phyloP scores from a whole-genome alignment of 2,329 filamentous ascomycete genomes.

The Alternaria alternata region DNA sequence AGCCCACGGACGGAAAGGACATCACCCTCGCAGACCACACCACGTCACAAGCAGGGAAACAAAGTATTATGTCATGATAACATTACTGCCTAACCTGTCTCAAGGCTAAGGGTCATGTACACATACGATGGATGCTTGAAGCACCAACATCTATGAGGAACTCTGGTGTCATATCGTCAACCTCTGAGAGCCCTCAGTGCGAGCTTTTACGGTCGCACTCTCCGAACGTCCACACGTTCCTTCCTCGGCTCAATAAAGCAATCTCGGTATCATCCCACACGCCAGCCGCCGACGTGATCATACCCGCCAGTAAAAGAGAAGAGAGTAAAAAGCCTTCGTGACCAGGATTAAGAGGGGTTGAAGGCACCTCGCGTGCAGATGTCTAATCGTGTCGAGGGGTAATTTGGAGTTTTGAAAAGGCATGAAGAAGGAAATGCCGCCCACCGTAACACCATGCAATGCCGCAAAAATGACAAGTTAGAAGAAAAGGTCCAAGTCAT shows the following conservation, averaged over 20 bases:
- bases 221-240: slow-evolving; percentile 19
- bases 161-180: slow-evolving; percentile 44
- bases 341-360: slow-evolving; percentile 41
- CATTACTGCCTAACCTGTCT: slow-evolving; percentile 41
- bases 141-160: slow-evolving; percentile 31
- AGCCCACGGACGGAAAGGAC: background rate
- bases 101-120: slow-evolving; percentile 23
- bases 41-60: background rate
- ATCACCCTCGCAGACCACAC: background rate
- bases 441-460: slow-evolving; percentile 51
- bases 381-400: slow-evolving; percentile 41
- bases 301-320: slow-evolving; percentile 34
- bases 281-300: slow-evolving; percentile 33
- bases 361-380: slow-evolving; percentile 40
- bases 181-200: slow-evolving; percentile 37
- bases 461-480: slow-evolving; percentile 44
- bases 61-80: slow-evolving; percentile 33
- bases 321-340: slow-evolving; percentile 31
- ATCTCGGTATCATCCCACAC: slow-evolving; percentile 33
- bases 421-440: slow-evolving; percentile 29
- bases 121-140: slow-evolving; percentile 32
- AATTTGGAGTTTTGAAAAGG: slow-evolving; percentile 41
- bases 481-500: slow-evolving; percentile 22
- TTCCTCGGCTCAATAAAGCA: slow-evolving; percentile 24
- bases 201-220: slow-evolving; percentile 41